These are phyloP conservation scores for Nelumbo lutea DNA, from an alignment of 164 flowering plant genomes.

Conservation along the genomic window DNA sequence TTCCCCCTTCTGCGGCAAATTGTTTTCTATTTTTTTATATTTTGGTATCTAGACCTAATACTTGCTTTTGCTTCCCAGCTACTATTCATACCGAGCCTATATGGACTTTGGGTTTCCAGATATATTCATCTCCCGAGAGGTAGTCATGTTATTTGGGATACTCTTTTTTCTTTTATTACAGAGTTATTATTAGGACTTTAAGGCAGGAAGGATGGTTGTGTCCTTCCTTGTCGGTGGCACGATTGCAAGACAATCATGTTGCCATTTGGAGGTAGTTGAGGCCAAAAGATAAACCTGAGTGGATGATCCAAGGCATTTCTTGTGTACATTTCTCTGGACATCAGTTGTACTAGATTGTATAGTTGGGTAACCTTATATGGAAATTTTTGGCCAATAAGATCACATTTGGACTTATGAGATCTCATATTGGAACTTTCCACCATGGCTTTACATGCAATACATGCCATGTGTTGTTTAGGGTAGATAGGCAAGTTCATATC, in stretches of 20 bases:
- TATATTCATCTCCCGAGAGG: conserved; percentile 95
- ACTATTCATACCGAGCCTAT: conserved; percentile 54
- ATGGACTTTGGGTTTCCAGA: conserved; percentile 39
- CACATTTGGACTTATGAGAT: background rate
- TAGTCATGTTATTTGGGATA: conserved; percentile 1
- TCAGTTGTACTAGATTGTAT: background rate
- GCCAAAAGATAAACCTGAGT: background rate
- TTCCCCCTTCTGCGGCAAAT: background rate
- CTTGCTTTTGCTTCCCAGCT: conserved; percentile 38
- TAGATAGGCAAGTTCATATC: background rate
- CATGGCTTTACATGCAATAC: background rate
- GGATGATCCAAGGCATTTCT: background rate
- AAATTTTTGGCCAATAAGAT: background rate
- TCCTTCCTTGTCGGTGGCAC: background rate
- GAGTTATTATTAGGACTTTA: background rate
- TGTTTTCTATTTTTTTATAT: background rate
- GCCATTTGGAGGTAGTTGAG: background rate
- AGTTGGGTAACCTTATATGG: background rate
- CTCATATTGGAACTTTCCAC: background rate
- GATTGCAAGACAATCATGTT: background rate
- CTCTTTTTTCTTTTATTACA: background rate
- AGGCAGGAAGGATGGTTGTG: background rate
- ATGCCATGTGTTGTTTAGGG: background rate
- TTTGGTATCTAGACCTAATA: background rate
- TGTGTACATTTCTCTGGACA: background rate